Conservation (phyloP, 176 grass and related monocot species). For the Stipa capillata region DNA sequence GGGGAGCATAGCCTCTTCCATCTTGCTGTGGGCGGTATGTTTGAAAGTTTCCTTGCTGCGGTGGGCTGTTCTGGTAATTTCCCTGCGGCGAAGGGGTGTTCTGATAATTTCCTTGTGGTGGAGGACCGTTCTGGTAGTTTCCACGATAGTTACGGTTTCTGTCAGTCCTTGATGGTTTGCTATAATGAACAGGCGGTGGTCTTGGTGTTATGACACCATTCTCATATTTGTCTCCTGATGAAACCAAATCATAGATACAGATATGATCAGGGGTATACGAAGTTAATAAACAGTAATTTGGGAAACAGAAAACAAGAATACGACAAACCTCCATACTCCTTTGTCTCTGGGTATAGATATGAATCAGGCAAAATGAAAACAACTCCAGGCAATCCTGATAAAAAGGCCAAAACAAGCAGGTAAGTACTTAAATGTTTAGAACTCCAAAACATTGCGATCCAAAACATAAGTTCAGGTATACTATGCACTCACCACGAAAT, state of each 20-base stretch:
- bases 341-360: conserved; percentile 88
- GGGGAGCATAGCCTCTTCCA: conserved; percentile 38
- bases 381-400: conserved; percentile 86
- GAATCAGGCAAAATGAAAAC: conserved; percentile 93
- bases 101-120: conserved; percentile 30
- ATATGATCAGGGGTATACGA: not conserved
- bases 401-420: conserved; percentile 16
- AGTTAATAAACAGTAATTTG: not conserved
- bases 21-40: conserved; percentile 36
- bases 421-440: not conserved
- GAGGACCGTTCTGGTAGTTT: conserved; percentile 42
- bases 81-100: conserved; percentile 30
- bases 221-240: conserved; percentile 87
- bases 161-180: conserved; percentile 44
- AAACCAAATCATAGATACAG: conserved; percentile 15
- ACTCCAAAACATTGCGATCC: not conserved
- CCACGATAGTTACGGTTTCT: conserved; percentile 43
- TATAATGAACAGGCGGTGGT: conserved; percentile 68
- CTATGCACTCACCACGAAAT: conserved; percentile 51
- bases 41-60: conserved; percentile 40
- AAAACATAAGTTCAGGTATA: not conserved
- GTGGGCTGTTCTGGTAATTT: conserved; percentile 41
- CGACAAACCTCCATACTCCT: conserved; percentile 90
- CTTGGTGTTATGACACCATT: conserved; percentile 84
- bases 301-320: not conserved